Base-by-base conservation (phyloP, 2,329 filamentous ascomycete species). In the Alternaria longipes region DNA sequence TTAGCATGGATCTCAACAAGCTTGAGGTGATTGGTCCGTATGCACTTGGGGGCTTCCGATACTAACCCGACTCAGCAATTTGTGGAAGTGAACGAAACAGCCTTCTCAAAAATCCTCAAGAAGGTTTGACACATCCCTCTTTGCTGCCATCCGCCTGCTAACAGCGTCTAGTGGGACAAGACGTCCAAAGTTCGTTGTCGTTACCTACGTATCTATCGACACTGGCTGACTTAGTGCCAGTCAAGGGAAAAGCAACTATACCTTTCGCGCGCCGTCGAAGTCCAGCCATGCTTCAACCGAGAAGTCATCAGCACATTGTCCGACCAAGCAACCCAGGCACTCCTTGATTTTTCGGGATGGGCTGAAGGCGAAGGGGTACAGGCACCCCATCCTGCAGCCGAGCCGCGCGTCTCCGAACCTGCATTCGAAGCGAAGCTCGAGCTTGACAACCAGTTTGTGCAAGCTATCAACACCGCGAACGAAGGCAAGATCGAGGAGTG, bases 241-340 rank as follows among this genome's bases (percentile, higher is more conserved):
- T 98, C 94, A 53, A 94, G 94, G 79, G 97, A 95, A 61, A 99
- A 99, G 80, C 95, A 98, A 81, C 87, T 98, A 41, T 99, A 98
- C 77, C 89, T 99, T 36, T 96, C 96, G 9, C 87, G 95, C 62
- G 95, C 95, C 8, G 94, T 99, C 64, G 95, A 99, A 79, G 94
- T 98, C 8, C 95, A 98, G 74, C 95, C 95, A 7, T 98, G 96
- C 79, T 99, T 98, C 85, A 98, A 99, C 79, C 90, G 94, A 46
- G 92, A 96, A 67, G 93, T 98, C 70, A 97, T 99, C 74, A 97
- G 94, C 79, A 94, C 97, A 74, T 86, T 99, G 11, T 97, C 95
- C 5, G 95, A 99, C 69, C 93, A 97, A 81, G 95, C 95, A 8
- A 98, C 95, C 0, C 97, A 93, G n/a, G 96, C 93, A 70, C 83